Percentiles rank a stretch among this genome's conserved stretches.
These are phyloP conservation scores for Syzygium aromaticum DNA, from an alignment of 345 rosid species.

Conservation along the genomic window DNA sequence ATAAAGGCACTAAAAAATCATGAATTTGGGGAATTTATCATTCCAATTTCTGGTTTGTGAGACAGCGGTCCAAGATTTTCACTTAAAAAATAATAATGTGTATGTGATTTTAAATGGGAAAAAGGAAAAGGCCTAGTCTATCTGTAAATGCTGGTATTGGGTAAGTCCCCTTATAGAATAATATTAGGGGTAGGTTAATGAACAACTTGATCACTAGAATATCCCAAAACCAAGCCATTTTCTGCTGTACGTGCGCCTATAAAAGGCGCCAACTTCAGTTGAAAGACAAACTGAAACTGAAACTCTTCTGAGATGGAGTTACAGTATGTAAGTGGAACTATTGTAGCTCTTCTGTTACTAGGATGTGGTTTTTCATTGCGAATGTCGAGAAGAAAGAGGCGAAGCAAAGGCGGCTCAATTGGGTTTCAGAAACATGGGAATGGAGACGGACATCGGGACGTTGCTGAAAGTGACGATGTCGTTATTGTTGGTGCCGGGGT, in stretches of 20 bases:
- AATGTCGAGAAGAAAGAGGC: not conserved
- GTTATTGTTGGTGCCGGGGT: constrained; percentile 8
- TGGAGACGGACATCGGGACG: not conserved
- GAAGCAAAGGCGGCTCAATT: not conserved
- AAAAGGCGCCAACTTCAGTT: not conserved
- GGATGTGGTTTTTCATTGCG: not conserved
- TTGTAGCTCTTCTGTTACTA: not conserved
- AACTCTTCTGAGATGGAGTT: not conserved
- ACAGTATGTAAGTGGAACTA: not conserved
- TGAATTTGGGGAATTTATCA: not conserved
- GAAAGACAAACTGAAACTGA: not conserved
- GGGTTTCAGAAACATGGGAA: not conserved
- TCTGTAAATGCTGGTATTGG: not conserved
- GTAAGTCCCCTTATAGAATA: not conserved
- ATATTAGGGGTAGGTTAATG: not conserved
- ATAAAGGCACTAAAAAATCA: not conserved
- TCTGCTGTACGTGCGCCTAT: not conserved
- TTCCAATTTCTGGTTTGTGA: not conserved
- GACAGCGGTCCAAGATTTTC: too few species aligned
- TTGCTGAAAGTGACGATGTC: not conserved
- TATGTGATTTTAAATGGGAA: not conserved
- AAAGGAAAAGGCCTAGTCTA: not conserved
- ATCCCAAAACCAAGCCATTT: not conserved
- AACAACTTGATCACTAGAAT: not conserved
- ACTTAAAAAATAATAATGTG: too few species aligned